Evolutionary conservation across 768 basidiomycete species (phyloP).

Genomic region (Agaricus sinodeliciosus): DNA sequence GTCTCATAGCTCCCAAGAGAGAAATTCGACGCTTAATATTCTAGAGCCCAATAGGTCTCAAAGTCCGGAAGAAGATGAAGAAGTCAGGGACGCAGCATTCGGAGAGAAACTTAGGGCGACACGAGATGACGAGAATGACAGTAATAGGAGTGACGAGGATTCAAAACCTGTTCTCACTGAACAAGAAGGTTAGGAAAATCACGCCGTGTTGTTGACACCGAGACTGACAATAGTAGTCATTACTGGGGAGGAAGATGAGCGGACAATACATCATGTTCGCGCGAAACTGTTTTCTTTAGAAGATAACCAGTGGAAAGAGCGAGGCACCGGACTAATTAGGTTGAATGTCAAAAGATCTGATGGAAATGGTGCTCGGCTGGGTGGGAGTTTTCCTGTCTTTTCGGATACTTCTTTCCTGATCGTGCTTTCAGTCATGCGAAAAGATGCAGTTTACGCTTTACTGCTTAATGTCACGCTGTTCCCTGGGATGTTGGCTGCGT

Average conservation of each 20-base stretch:
- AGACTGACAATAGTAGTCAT: slow-evolving; percentile 35
- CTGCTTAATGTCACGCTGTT: slow-evolving; percentile 73
- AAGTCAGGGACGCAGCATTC: slow-evolving; percentile 39
- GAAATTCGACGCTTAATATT: slow-evolving; percentile 13
- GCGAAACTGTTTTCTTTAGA: slow-evolving; percentile 67
- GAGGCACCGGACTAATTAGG: slow-evolving; percentile 64
- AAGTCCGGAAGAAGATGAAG: slow-evolving; percentile 42
- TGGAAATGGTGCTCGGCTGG: slow-evolving; percentile 61
- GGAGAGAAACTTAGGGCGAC: slow-evolving; percentile 62
- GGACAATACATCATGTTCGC: slow-evolving; percentile 68
- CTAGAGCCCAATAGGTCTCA: slow-evolving; percentile 22
- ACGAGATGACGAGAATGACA: slow-evolving; percentile 52
- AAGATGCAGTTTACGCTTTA: slow-evolving; percentile 74
- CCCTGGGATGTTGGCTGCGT: slow-evolving; percentile 65
- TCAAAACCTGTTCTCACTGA: slow-evolving; percentile 49
- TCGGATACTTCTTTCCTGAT: slow-evolving; percentile 1
- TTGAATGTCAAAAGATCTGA: slow-evolving; percentile 62
- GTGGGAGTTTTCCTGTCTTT: slow-evolving; percentile 29
- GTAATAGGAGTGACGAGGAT: slow-evolving; percentile 40
- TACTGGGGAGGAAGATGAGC: slow-evolving; percentile 81
- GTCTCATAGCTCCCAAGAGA: slow-evolving; percentile 39
- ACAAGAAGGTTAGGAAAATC: slow-evolving; percentile 51
- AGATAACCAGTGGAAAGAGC: slow-evolving; percentile 67
- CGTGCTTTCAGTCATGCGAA: slow-evolving; percentile 63
- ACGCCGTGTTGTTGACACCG: neutral